These are phyloP conservation scores for Cyclospora cayetanensis DNA, from an alignment of 169 alveolate species.

Conservation along the genomic window DNA sequence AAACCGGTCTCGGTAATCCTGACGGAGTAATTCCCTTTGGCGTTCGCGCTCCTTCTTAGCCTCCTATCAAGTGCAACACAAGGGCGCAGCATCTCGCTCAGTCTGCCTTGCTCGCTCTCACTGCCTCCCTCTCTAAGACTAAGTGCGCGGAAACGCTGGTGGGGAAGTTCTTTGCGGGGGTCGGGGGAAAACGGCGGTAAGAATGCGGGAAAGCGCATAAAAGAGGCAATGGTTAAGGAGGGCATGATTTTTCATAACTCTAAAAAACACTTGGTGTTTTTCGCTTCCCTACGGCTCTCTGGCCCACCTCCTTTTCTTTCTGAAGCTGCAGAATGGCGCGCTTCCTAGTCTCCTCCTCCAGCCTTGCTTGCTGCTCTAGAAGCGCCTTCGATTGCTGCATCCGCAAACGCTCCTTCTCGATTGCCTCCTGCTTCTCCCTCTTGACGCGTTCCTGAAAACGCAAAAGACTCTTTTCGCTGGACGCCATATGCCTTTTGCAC, in stretches of 20 bases:
- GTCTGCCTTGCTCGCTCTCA: background rate
- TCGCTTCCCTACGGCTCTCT: background rate
- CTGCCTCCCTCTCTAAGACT: background rate
- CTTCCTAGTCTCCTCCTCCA: conserved; percentile 76
- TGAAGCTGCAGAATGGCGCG: conserved; percentile 72
- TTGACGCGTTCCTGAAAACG: conserved; percentile 70
- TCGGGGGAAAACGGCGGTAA: background rate
- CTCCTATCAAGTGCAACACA: conserved; percentile 7
- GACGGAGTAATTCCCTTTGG: conserved; percentile 74
- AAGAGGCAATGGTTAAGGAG: background rate
- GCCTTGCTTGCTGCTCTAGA: conserved; percentile 76
- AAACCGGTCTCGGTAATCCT: conserved; percentile 79
- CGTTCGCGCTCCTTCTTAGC: conserved; percentile 78
- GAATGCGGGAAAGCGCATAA: background rate
- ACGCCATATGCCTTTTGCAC: too few relatives aligned
- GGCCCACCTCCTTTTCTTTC: conserved; percentile 74
- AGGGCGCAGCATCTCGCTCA: background rate
- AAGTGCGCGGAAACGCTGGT: background rate
- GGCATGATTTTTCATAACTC: background rate
- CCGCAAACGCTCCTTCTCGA: conserved; percentile 76
- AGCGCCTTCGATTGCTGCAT: conserved; percentile 75
- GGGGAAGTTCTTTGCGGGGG: background rate
- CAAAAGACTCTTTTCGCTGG: background rate
- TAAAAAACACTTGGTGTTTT: background rate
- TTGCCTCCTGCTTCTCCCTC: conserved; percentile 78